Evolutionary conservation across 805 yeast species (phyloP).

Genomic region (Saccharomyces cerevisiae): DNA sequence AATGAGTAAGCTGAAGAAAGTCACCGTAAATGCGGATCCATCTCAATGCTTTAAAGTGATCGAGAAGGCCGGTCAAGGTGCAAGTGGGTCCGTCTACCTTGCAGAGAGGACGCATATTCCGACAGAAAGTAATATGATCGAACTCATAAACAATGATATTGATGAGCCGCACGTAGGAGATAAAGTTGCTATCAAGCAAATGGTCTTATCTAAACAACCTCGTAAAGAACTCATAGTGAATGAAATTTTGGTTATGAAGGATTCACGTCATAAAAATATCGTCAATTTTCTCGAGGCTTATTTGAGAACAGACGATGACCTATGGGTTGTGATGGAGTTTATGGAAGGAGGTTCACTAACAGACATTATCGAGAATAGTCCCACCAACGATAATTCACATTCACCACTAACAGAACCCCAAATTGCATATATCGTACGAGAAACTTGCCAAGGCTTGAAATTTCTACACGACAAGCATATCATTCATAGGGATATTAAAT

Average conservation of each 20-base stretch:
- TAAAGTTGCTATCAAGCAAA: slow-evolving; percentile 92
- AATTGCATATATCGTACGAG: slow-evolving; percentile 84
- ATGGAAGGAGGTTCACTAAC: slow-evolving; percentile 99
- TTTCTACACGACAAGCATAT: slow-evolving; percentile 87
- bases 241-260: slow-evolving; percentile 95
- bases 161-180: slow-evolving; percentile 35
- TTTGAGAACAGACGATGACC: slow-evolving; percentile 64
- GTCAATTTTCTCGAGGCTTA: slow-evolving; percentile 92
- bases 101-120: slow-evolving; percentile 54
- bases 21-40: slow-evolving; percentile 83
- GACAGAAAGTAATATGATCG: slow-evolving; percentile 13
- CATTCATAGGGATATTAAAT: slow-evolving; percentile 93
- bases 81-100: slow-evolving; percentile 88
- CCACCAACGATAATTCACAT: slow-evolving; percentile 32
- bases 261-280: slow-evolving; percentile 86
- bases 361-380: slow-evolving; percentile 88
- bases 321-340: slow-evolving; percentile 99
- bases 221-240: slow-evolving; percentile 91
- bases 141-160: slow-evolving; percentile 9
- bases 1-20: slow-evolving; percentile 70
- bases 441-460: slow-evolving; percentile 83
- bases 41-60: slow-evolving; percentile 66
- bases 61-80: slow-evolving; percentile 94
- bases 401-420: slow-evolving; percentile 66
- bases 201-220: slow-evolving; percentile 86